Evolutionary conservation across 768 basidiomycete species (phyloP), one percentile per base, ranked within the genome.

Genomic region (Ramaria rubella): DNA sequence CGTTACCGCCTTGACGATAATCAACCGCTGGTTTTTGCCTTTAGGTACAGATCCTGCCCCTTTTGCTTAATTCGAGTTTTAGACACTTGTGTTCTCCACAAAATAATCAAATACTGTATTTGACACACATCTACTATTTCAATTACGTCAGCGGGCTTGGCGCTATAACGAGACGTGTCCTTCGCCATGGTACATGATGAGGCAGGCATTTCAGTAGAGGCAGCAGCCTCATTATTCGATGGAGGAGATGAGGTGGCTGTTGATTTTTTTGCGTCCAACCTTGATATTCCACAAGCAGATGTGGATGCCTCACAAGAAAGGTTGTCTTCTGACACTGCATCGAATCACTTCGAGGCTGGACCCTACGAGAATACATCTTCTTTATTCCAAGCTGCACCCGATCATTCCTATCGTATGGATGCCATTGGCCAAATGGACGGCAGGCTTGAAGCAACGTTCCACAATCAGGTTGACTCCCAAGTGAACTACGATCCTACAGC

Each of bases 171-270:
- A 12, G 55, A 17, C 44, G 44, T 48, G 8, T 31, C 44, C 15
- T 21, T 34, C 21, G 29, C 55, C 36, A 56, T 56, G 55, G 43
- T 57, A 42, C 42, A 51, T 31, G 56, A 57, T 17, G 59, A 59
- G 42, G 33, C 49, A 44, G 29, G 19, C 38, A 17, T 34, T 50
- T 3, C 55, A 15, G 81, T 85, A 56, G 87, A 89, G 74, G 83
- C 86, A 62, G 90, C 90, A 33, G 85, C 88, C 51, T 83, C 86
- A 57, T 84, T 92, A 45, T 92, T 92, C 75, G 86, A 82, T 59
- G 71, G 79, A 52, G 80, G 80, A 30, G 85, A 60, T 44, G 40
- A 88, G 65, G 65, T 80, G 50, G 72, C 72, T 17, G 73, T 78
- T 30, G 85, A 87, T 71, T 80, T 80, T 52, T 87, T 87, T 72